Percentiles rank a stretch among this genome's conserved stretches.
Evolutionary conservation across 768 basidiomycete species (phyloP).

Genomic region (Leccinum ochraceum): DNA sequence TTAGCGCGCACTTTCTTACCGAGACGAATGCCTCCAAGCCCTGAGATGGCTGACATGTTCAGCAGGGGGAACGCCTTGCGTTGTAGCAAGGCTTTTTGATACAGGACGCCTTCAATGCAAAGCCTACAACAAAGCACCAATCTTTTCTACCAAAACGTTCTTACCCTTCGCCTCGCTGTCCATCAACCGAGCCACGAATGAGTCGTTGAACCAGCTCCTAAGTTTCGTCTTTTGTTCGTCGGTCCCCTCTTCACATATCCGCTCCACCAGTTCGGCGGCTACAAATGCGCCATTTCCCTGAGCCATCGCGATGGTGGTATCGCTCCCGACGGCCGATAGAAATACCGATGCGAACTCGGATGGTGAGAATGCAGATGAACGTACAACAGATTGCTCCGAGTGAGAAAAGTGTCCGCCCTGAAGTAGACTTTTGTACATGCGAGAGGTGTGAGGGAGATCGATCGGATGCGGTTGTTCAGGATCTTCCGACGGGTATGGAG

Average conservation of each 20-base stretch:
- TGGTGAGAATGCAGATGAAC: conserved; percentile 55
- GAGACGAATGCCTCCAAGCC: not conserved
- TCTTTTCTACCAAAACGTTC: conserved; percentile 64
- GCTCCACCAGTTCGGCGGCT: conserved; percentile 69
- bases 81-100: conserved; percentile 11
- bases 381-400: conserved; percentile 53
- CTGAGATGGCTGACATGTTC: not conserved
- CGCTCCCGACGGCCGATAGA: conserved; percentile 52
- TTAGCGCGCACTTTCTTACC: not conserved
- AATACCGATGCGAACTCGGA: conserved; percentile 60
- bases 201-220: conserved; percentile 58
- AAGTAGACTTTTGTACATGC: conserved; percentile 85
- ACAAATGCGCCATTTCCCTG: conserved; percentile 71
- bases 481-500: conserved; percentile 58
- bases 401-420: conserved; percentile 90
- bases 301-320: conserved; percentile 55
- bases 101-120: not conserved
- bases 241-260: conserved; percentile 45
- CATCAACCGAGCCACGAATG: conserved; percentile 49
- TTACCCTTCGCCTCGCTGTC: conserved; percentile 67
- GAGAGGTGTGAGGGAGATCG: conserved; percentile 78
- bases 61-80: not conserved
- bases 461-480: conserved; percentile 60
- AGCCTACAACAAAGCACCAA: conserved; percentile 35
- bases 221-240: conserved; percentile 44